Evolutionary conservation across 352 stramenopile genomes (phyloP).

Genomic region (Hyaloperonospora arabidopsidis): DNA sequence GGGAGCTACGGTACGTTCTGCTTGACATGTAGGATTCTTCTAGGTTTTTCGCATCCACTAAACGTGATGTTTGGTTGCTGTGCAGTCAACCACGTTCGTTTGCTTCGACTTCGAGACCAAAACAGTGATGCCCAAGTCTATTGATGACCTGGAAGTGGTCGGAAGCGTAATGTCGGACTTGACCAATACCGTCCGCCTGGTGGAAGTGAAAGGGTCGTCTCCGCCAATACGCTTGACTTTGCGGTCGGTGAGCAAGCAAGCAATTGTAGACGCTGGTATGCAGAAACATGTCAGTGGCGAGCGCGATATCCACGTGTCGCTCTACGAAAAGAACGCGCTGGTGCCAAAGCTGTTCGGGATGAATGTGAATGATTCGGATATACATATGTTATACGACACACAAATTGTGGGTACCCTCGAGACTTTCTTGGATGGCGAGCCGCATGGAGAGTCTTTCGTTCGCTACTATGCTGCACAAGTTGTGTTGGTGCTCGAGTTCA

Average conservation of each 20-base stretch:
- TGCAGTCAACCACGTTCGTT: slow-evolving; percentile 47
- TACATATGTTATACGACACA: slow-evolving; percentile 75
- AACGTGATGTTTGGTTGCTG: neutral
- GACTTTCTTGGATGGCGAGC: slow-evolving; percentile 60
- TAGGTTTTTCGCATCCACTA: neutral
- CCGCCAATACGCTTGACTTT: slow-evolving; percentile 60
- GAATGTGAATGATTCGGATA: slow-evolving; percentile 71
- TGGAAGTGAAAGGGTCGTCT: slow-evolving; percentile 52
- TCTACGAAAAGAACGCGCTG: slow-evolving; percentile 72
- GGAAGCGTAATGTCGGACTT: slow-evolving; percentile 65
- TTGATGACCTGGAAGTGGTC: slow-evolving; percentile 63
- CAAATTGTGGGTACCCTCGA: slow-evolving; percentile 80
- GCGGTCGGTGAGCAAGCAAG: slow-evolving; percentile 72
- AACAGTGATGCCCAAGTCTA: slow-evolving; percentile 33
- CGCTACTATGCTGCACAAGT: slow-evolving; percentile 83
- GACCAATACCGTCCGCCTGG: slow-evolving; percentile 68
- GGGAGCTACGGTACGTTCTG: slow-evolving; percentile 36
- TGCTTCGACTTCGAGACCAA: slow-evolving; percentile 50
- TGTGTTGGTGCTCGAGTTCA: slow-evolving; percentile 70
- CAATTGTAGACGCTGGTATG: slow-evolving; percentile 69
- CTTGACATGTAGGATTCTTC: neutral
- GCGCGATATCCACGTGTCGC: slow-evolving; percentile 74
- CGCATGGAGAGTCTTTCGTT: slow-evolving; percentile 69
- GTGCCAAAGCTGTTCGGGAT: slow-evolving; percentile 63
- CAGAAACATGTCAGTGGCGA: slow-evolving; percentile 77